Evolutionary conservation across 768 basidiomycete species (phyloP), one percentile per base, ranked within the genome.

Genomic region (Hysterangium stoloniferum): DNA sequence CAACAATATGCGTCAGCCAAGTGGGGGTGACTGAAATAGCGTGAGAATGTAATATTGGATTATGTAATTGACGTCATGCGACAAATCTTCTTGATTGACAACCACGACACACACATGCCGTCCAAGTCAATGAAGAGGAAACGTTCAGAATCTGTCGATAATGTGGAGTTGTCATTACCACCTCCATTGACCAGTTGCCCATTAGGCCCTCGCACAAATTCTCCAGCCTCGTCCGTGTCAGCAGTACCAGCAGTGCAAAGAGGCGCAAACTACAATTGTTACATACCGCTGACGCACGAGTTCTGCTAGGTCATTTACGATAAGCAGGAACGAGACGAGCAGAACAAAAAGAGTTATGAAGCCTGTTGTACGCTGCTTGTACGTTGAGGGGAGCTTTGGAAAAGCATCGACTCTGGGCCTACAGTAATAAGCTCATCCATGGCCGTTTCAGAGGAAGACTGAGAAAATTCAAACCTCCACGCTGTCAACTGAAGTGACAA

Each of bases 251-350:
- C n/a, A n/a, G n/a, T n/a, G n/a, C n/a, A n/a, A n/a, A n/a, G n/a
- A n/a, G n/a, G n/a, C n/a, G n/a, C n/a, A n/a, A n/a, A n/a, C n/a
- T n/a, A n/a, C n/a, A n/a, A n/a, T n/a, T n/a, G n/a, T n/a, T n/a
- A n/a, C n/a, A n/a, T n/a, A n/a, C n/a, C n/a, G n/a, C n/a, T n/a
- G n/a, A n/a, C n/a, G n/a, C n/a, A n/a, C n/a, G n/a, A n/a, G n/a
- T 62, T 97, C 94, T 43, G 82, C 82, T 36, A 94, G 66, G 60
- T 98, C 94, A 58, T 95, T 94, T 54, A 91, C 73, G 50, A 93
- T 76, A 17, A 95, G 76, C 22, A 92, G 57, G 46, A 88, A 66
- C 9, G 86, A 80, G 38, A 90, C 56, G 37, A 84, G 71, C 65
- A 42, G 48, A 47, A 92, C 78, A 54, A 85, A 76, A 59, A 90